phyloP scores from a whole-genome alignment of 176 grass and related monocot genomes.

The Triticum timopheevii region DNA sequence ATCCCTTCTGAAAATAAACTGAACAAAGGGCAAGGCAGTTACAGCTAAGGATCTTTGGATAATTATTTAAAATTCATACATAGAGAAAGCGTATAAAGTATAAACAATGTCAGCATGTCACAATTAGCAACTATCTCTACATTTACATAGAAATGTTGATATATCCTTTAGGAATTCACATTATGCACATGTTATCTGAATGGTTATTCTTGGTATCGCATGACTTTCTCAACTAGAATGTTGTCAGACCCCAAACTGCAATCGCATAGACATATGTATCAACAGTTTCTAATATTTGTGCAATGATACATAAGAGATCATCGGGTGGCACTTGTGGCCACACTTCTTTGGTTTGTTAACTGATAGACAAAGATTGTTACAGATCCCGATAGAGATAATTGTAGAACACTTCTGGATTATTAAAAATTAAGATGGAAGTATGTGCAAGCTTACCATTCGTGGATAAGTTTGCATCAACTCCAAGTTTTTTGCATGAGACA shows the following conservation, averaged over 20 bases:
- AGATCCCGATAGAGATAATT: background rate
- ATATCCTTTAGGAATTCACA: background rate
- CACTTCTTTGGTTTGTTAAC: background rate
- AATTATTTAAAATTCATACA: background rate
- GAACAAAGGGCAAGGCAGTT: background rate
- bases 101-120: background rate
- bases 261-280: background rate
- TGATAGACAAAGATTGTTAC: background rate
- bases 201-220: background rate
- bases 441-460: background rate
- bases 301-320: background rate
- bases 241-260: background rate
- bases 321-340: background rate
- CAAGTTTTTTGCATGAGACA: background rate
- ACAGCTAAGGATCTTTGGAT: background rate
- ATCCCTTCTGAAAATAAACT: slow-evolving; percentile 22
- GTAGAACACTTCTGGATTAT: background rate
- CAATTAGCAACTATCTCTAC: background rate
- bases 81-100: background rate
- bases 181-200: background rate
- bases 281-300: background rate
- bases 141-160: background rate
- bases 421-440: background rate
- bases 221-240: background rate
- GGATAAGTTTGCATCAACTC: background rate